phyloP scores from a whole-genome alignment of 495 filamentous ascomycete species.

The Trichoderma gamsii region DNA sequence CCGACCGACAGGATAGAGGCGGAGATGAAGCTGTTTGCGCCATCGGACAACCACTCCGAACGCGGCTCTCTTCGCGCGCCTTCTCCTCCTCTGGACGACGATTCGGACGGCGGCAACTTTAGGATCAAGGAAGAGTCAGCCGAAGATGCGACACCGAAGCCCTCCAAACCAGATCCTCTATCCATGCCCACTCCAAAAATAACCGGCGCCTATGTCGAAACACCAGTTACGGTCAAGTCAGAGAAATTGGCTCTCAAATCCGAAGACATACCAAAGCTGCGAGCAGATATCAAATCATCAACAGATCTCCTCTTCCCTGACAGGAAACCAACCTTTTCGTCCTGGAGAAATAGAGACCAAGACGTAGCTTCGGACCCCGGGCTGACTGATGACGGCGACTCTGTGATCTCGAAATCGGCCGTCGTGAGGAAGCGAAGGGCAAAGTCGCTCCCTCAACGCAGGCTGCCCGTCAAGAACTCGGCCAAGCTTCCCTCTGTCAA shows the following conservation, averaged over 20 bases:
- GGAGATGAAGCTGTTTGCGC: slow-evolving; percentile 50
- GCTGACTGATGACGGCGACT: slow-evolving; percentile 12
- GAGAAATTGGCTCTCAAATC: slow-evolving; percentile 23
- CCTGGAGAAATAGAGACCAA: background rate
- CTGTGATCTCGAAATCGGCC: slow-evolving; percentile 26
- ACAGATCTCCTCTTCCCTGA: background rate
- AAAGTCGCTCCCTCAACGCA: slow-evolving; percentile 31
- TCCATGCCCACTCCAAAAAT: slow-evolving; percentile 46
- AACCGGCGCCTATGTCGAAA: slow-evolving; percentile 48
- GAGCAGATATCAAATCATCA: background rate
- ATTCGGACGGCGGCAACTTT: slow-evolving; percentile 25
- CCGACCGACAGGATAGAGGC: slow-evolving; percentile 50
- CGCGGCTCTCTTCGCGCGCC: slow-evolving; percentile 44
- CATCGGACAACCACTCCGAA: slow-evolving; percentile 48
- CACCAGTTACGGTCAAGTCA: slow-evolving; percentile 39
- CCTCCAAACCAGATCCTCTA: slow-evolving; percentile 38
- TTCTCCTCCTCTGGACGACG: slow-evolving; percentile 29
- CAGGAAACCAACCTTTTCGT: background rate
- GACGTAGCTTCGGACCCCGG: slow-evolving; percentile 12
- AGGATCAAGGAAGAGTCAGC: slow-evolving; percentile 9
- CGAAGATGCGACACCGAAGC: slow-evolving; percentile 40
- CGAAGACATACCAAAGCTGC: slow-evolving; percentile 11
- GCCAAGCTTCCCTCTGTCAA: slow-evolving; percentile 40
- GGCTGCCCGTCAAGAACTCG: slow-evolving; percentile 40
- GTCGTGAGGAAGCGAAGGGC: slow-evolving; percentile 25